Base-by-base conservation (phyloP, 306 rosid genomes). In the Lathyrus sativus region DNA sequence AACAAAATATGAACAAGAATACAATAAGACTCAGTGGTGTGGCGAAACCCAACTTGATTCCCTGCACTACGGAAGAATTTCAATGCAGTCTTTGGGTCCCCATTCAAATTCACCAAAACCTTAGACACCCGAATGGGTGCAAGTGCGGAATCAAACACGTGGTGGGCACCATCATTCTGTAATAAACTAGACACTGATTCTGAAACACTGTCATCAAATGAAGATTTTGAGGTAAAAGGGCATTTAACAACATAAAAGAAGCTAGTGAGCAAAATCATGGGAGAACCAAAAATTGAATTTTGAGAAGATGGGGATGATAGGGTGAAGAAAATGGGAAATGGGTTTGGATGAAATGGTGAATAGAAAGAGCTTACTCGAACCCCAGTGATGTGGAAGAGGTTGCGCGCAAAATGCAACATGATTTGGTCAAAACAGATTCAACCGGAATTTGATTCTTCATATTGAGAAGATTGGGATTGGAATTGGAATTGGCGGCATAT, bases 1-100 rank as follows among this genome's bases (percentile, higher is more conserved):
- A 90, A 93, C 71, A 93, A 80, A 62, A 88, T 76, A 73, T 93
- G 98, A 67, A 50, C 86, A 77, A 93, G 54, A 60, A 88, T 45
- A 74, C 97, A 88, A 76, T 86, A 93, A 35, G 96, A 83, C 74
- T 90, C 96, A 0, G 74, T 62, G 7, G 85, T 65, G 65, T 85
- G 90, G 66, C 61, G 28, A 78, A 88, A 88, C 44, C 96, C 95
- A 11, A 62, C 37, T 42, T 22, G 84, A 69, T 33, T 72, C 77
- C 81, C 78, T 2, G 89, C 87, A 87, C 85, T 77, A 53, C 65
- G 81, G 80, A 88, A 93, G 78, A 93, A 84, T 70, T 79, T 84
- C 74, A 88, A 67, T 9, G 99, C 96, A 41, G 83, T 61, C 38
- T 68, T 72, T 2, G 96, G 95, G 76, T 87, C 91, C 8, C 74